Conservation (phyloP, 768 basidiomycete genomes). For the Lanmaoa pseudosensibilis region DNA sequence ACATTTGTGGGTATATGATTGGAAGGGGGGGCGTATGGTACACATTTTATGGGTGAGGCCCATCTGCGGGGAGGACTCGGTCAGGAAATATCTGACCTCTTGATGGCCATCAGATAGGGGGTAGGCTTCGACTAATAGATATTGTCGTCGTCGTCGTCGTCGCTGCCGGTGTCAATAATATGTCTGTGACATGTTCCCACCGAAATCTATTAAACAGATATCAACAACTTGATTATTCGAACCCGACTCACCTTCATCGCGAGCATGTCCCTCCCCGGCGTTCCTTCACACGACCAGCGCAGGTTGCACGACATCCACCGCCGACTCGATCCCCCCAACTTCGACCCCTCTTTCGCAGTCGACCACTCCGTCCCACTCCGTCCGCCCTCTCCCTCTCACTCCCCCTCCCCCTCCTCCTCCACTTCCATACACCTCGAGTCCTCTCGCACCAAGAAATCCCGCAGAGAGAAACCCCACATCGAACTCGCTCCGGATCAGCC, state of each 20-base stretch:
- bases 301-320: background rate
- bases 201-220: slow-evolving; percentile 16
- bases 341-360: background rate
- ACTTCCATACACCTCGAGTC: background rate
- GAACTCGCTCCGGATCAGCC: slow-evolving; percentile 76
- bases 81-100: too few species aligned
- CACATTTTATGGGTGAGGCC: too few species aligned
- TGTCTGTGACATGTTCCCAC: background rate
- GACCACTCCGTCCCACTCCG: background rate
- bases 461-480: slow-evolving; percentile 59
- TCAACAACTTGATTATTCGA: slow-evolving; percentile 8
- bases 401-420: too few species aligned
- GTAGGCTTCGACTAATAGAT: too few species aligned
- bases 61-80: too few species aligned
- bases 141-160: background rate
- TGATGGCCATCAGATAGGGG: too few species aligned
- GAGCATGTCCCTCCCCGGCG: slow-evolving; percentile 24
- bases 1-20: too few species aligned
- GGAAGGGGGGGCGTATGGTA: too few species aligned
- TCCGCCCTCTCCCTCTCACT: too few species aligned
- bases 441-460: slow-evolving; percentile 35
- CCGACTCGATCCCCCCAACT: background rate
- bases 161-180: background rate
- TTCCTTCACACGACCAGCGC: background rate
- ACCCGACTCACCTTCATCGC: slow-evolving; percentile 5